Evolutionary conservation across 2,329 filamentous ascomycete species (phyloP), one percentile per base, ranked within the genome.

Genomic region (Lithohypha guttulata): DNA sequence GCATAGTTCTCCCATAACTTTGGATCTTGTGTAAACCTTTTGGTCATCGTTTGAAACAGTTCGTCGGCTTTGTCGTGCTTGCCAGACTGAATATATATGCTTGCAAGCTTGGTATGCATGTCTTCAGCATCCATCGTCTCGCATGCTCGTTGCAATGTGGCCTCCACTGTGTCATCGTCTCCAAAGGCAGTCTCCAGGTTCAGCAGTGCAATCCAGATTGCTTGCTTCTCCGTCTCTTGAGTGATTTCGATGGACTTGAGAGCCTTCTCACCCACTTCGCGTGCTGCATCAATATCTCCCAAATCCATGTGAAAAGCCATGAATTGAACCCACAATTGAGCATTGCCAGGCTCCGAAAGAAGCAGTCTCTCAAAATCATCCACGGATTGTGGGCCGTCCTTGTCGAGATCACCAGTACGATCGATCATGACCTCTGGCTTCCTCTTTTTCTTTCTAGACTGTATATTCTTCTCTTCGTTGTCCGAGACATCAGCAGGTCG

Each of bases 271-370:
- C 85, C 87, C 43, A 95, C 81, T 49, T 89, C 82, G 34, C 89
- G 78, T 9, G 91, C 87, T 61, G 86, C 91, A 45, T 80, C 77
- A 14, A 93, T 70, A 62, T 98, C 91, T 56, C 84, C 84, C 37
- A 93, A 75, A 56, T 93, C 81, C 60, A 95, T 79, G 62, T 96
- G 85, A 72, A 93, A 93, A n/a, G 87, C 86, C 85, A 98, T 96
- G 65, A 98, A 98, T 49, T 84, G 76, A 39, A 95, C 84, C 91
- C 91, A 98, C 19, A 96, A 73, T 45, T 81, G 70, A 1, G 89
- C 93, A n/a, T 84, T 89, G 63, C 96, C 86, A 2, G 91, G 86
- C 57, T 93, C 83, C 41, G 86, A 84, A 15, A 98, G 75, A 28
- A 98, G 74, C 17, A 95, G 77, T 51, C 91, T 81, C 64, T 98